A percentile compares a stretch with the other conserved stretches of the same genome.
phyloP scores from a whole-genome alignment of 805 yeast genomes.

The Suhomyces sp. region DNA sequence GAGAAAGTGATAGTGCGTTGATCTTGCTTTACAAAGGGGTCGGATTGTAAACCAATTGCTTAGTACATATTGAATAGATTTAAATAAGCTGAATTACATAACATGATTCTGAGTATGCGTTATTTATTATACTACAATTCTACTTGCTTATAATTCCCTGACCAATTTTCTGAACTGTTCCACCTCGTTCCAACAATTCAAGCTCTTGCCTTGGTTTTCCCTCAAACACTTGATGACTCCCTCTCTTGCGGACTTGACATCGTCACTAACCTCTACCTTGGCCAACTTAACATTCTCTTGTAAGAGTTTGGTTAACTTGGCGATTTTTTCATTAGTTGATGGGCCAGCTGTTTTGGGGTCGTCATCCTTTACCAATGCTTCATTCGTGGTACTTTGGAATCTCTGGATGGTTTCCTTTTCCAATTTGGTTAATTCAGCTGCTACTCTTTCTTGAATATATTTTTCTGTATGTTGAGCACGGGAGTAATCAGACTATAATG shows the following conservation, averaged over 20 bases:
- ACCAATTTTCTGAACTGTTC: slow-evolving; percentile 64
- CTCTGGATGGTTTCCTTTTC: slow-evolving; percentile 51
- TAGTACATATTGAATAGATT: not conserved
- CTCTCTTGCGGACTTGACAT: slow-evolving; percentile 46
- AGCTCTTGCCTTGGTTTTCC: slow-evolving; percentile 60
- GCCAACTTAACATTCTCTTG: slow-evolving; percentile 35
- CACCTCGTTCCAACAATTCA: slow-evolving; percentile 83
- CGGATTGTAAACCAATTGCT: slow-evolving; percentile 43
- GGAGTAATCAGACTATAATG: slow-evolving; percentile 55
- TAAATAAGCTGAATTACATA: too few species aligned
- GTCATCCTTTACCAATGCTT: slow-evolving; percentile 37
- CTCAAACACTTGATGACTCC: slow-evolving; percentile 59
- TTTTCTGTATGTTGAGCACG: slow-evolving; percentile 68
- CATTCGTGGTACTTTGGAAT: slow-evolving; percentile 51
- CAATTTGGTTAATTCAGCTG: slow-evolving; percentile 53
- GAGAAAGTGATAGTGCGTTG: slow-evolving; percentile 95
- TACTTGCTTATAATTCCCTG: slow-evolving; percentile 40
- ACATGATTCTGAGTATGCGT: too few species aligned
- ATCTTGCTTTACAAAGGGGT: slow-evolving; percentile 82
- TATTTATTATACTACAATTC: too few species aligned
- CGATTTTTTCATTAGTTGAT: slow-evolving; percentile 41
- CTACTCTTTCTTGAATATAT: slow-evolving; percentile 64
- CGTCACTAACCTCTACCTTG: slow-evolving; percentile 34
- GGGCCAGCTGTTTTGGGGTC: slow-evolving; percentile 31
- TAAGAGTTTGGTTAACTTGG: slow-evolving; percentile 33